phyloP scores from a whole-genome alignment of 192 early-diverging fungal genomes.

The Rhizophlyctis rosea region DNA sequence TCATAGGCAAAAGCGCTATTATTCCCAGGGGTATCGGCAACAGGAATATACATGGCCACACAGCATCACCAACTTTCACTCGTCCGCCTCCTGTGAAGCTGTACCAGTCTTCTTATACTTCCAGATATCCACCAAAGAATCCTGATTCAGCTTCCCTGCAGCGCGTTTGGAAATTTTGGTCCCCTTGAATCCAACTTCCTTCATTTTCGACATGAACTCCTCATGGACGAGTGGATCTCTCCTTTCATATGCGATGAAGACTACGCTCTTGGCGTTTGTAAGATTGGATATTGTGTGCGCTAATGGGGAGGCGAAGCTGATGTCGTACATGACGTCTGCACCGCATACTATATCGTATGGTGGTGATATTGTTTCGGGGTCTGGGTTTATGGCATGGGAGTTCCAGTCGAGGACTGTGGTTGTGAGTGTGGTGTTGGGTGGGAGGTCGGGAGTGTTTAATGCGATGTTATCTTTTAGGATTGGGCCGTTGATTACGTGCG shows the following conservation, averaged over 20 bases:
- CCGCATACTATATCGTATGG: background rate
- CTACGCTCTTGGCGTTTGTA: background rate
- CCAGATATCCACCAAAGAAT: background rate
- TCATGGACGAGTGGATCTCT: background rate
- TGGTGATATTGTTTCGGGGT: background rate
- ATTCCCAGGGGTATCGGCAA: no score
- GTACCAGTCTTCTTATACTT: background rate
- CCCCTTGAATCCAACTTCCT: conserved; percentile 1
- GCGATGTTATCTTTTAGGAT: background rate
- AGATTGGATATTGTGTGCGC: background rate
- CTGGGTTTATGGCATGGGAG: no score
- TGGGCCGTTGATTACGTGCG: background rate
- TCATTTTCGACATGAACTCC: background rate
- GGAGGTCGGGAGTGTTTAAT: background rate
- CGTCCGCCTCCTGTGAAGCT: no score
- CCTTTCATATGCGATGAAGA: background rate
- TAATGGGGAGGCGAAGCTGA: background rate
- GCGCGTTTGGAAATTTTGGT: background rate
- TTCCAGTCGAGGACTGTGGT: background rate
- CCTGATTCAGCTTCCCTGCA: background rate
- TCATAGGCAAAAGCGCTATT: no score
- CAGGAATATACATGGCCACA: no score
- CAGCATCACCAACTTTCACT: no score
- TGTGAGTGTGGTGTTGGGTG: background rate
- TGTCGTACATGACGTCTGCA: background rate